These are phyloP conservation scores for Tolypocladium tundrense DNA, from an alignment of 2,329 filamentous ascomycete genomes.

Conservation along the genomic window DNA sequence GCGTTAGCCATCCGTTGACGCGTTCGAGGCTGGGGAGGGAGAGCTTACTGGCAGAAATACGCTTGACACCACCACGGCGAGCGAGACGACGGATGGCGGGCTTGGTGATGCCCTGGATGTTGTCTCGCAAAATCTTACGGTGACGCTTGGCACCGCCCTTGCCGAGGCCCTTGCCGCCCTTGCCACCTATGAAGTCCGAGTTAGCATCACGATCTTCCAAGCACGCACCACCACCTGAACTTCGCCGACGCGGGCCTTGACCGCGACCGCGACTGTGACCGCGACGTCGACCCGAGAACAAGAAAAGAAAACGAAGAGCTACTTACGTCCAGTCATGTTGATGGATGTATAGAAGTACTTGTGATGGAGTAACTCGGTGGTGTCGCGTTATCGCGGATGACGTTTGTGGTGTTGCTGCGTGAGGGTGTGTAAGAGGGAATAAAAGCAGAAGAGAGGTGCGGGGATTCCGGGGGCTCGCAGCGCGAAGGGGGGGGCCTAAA, in stretches of 20 bases:
- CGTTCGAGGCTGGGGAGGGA: not conserved
- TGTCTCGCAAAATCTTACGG: constrained; percentile 98
- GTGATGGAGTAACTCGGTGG: not conserved
- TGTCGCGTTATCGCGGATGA: constrained; percentile 10
- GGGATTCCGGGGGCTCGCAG: constrained; percentile 12
- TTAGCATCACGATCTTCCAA: constrained; percentile 27
- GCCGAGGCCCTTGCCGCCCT: constrained; percentile 95
- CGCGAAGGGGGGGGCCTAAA: constrained; percentile 14
- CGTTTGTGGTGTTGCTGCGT: constrained; percentile 13
- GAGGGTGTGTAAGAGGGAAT: constrained; percentile 11
- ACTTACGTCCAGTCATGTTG: constrained; percentile 69
- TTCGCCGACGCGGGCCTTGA: not conserved
- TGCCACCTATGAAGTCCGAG: constrained; percentile 55
- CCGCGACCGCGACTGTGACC: not conserved
- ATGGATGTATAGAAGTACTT: constrained; percentile 20
- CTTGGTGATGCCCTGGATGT: constrained; percentile 99
- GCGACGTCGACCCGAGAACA: not conserved
- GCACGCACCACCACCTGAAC: not conserved
- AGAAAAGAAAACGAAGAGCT: constrained; percentile 6
- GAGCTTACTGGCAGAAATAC: constrained; percentile 85
- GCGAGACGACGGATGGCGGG: constrained; percentile 96
- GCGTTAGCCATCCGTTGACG: constrained; percentile 5
- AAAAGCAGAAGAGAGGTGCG: constrained; percentile 13
- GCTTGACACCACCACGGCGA: constrained; percentile 99
- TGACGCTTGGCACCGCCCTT: constrained; percentile 99